Conservation (phyloP, 805 yeast genomes). For the Candida verbasci region DNA sequence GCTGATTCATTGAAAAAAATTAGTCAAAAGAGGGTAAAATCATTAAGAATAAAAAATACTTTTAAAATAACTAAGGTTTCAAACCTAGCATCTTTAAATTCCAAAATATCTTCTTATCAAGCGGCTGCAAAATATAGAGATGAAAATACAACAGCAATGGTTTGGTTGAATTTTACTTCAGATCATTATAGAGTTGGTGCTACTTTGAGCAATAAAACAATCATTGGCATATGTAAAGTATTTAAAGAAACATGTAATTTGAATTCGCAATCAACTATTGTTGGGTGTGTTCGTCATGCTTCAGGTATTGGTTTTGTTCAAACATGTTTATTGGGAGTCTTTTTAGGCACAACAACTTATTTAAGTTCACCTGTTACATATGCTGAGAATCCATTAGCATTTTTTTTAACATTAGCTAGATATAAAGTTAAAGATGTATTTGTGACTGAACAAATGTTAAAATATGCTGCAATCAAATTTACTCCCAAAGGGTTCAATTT, state of each 20-base stretch:
- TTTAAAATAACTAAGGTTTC: constrained; percentile 47
- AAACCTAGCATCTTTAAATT: constrained; percentile 36
- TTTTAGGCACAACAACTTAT: constrained; percentile 81
- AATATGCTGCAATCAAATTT: constrained; percentile 59
- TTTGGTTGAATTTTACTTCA: constrained; percentile 68
- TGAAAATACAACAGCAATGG: constrained; percentile 45
- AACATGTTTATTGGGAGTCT: constrained; percentile 78
- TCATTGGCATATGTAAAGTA: constrained; percentile 79
- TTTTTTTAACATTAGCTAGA: constrained; percentile 66
- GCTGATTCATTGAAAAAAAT: constrained; percentile 53
- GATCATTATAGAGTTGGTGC: constrained; percentile 66
- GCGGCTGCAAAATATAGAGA: constrained; percentile 34
- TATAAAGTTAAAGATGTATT: constrained; percentile 81
- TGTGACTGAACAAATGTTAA: constrained; percentile 79
- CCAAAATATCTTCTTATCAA: constrained; percentile 41
- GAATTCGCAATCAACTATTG: constrained; percentile 62
- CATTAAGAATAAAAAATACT: constrained; percentile 64
- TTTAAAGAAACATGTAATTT: constrained; percentile 90
- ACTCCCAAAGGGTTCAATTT: constrained; percentile 62
- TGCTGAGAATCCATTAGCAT: constrained; percentile 67
- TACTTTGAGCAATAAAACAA: constrained; percentile 52
- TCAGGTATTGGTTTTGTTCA: constrained; percentile 86
- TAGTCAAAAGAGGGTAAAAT: constrained; percentile 24
- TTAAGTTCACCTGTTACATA: constrained; percentile 75
- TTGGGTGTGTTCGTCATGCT: constrained; percentile 84